Evolutionary conservation across 73 alveolate genomes (phyloP).

Genomic region (Paramecium tetraurelia): DNA sequence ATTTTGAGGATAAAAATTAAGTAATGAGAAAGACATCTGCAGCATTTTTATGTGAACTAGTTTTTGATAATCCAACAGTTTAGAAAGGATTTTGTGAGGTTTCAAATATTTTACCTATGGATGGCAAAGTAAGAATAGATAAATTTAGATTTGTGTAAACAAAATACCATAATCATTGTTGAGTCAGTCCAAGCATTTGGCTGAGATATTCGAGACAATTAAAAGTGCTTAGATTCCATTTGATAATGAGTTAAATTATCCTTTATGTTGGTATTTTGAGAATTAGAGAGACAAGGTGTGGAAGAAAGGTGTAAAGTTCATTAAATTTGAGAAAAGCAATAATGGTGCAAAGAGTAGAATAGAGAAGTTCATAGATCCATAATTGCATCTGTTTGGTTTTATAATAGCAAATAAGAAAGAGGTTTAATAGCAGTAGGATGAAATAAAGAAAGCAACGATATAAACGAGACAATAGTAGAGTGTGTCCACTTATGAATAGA

Average conservation of each 20-base stretch:
- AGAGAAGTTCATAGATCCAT: constrained; percentile 24
- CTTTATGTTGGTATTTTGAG: constrained; percentile 45
- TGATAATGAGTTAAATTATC: constrained; percentile 33
- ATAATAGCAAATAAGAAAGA: not conserved
- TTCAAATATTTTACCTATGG: constrained; percentile 54
- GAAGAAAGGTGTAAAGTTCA: constrained; percentile 22
- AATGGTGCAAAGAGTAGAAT: not conserved
- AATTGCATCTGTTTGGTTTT: constrained; percentile 38
- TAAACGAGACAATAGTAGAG: not conserved
- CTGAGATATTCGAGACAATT: constrained; percentile 52
- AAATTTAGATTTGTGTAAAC: constrained; percentile 54
- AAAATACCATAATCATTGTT: constrained; percentile 49
- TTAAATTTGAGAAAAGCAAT: constrained; percentile 3
- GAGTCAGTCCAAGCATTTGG: not conserved
- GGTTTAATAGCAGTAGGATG: not conserved
- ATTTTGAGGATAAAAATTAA: constrained; percentile 48
- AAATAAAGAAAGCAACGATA: not conserved
- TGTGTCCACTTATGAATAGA: not conserved
- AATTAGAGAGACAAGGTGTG: constrained; percentile 37
- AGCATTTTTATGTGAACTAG: constrained; percentile 55
- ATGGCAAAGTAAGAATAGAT: constrained; percentile 48
- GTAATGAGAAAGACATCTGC: constrained; percentile 53
- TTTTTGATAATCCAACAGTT: constrained; percentile 56
- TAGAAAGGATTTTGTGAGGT: constrained; percentile 56
- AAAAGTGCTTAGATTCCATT: constrained; percentile 52